Evolutionary conservation across 225 moss, liverwort and hornwort genomes (phyloP).

Genomic region (Bryoerythrophyllum caledonicum): DNA sequence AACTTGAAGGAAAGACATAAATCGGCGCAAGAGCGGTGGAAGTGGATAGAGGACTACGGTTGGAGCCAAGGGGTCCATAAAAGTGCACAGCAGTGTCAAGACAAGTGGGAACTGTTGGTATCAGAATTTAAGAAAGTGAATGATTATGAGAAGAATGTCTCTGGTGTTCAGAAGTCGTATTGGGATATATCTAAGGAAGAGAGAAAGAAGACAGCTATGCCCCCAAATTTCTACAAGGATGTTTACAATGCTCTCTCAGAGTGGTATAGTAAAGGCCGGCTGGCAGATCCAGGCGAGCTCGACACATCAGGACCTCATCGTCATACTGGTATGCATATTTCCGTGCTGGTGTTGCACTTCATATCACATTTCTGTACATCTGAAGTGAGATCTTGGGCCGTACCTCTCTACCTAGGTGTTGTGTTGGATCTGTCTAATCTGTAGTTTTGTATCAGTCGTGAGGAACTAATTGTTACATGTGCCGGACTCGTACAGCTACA

Average conservation of each 20-base stretch:
- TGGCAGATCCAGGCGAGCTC: conserved; percentile 81
- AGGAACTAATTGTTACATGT: no score
- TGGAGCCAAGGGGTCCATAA: conserved; percentile 82
- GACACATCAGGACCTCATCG: conserved; percentile 75
- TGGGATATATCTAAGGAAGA: conserved; percentile 87
- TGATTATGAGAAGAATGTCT: conserved; percentile 74
- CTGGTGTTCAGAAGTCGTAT: conserved; percentile 76
- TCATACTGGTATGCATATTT: conserved; percentile 57
- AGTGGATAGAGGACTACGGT: conserved; percentile 84
- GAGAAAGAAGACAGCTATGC: conserved; percentile 77
- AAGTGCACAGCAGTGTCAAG: conserved; percentile 92
- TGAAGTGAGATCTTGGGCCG: neutral
- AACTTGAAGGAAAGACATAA: conserved; percentile 88
- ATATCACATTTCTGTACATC: conserved; percentile 3
- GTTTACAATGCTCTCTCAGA: conserved; percentile 74
- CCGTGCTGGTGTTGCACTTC: neutral
- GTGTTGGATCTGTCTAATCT: neutral
- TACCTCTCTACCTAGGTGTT: neutral
- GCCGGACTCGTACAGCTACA: conserved; percentile 30
- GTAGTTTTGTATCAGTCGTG: no score
- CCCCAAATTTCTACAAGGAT: conserved; percentile 86
- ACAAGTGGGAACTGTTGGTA: conserved; percentile 91
- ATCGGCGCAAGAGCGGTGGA: conserved; percentile 87
- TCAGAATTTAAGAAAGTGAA: conserved; percentile 94
- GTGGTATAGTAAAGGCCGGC: conserved; percentile 80